phyloP scores from a whole-genome alignment of 106 monocot genomes.

The Dendrobium nobile region DNA sequence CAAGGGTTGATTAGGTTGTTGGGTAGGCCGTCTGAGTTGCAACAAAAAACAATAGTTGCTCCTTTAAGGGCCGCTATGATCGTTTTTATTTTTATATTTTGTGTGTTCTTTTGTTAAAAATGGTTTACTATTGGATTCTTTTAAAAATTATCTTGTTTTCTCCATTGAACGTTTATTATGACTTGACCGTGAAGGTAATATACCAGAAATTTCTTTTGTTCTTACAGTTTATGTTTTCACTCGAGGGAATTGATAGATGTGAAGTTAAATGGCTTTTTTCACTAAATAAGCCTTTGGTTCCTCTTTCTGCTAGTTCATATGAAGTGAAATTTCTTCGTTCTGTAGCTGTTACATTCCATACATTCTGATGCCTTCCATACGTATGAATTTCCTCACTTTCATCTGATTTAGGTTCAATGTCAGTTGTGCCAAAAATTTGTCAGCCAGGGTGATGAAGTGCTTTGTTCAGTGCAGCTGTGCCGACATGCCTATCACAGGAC shows the following conservation, averaged over 20 bases:
- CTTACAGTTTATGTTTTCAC: background rate
- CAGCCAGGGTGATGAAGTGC: constrained; percentile 44
- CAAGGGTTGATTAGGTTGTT: no score
- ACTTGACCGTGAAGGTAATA: background rate
- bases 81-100: no score
- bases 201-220: background rate
- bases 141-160: no score
- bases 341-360: background rate
- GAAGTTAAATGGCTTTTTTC: background rate
- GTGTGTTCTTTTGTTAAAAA: no score
- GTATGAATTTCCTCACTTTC: constrained; percentile 8
- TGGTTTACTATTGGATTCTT: no score
- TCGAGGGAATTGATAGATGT: background rate
- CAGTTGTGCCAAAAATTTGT: constrained; percentile 49
- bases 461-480: constrained; percentile 54
- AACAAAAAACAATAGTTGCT: no score
- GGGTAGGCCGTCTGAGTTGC: no score
- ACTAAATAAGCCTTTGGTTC: background rate
- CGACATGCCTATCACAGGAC: constrained; percentile 38
- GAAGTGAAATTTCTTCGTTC: background rate
- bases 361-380: background rate
- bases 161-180: background rate
- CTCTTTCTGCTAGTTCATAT: background rate
- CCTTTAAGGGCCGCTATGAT: no score
- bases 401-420: constrained; percentile 63